Evolutionary conservation across 2,329 filamentous ascomycete genomes (phyloP).

Genomic region (Botrytis sinoallii): DNA sequence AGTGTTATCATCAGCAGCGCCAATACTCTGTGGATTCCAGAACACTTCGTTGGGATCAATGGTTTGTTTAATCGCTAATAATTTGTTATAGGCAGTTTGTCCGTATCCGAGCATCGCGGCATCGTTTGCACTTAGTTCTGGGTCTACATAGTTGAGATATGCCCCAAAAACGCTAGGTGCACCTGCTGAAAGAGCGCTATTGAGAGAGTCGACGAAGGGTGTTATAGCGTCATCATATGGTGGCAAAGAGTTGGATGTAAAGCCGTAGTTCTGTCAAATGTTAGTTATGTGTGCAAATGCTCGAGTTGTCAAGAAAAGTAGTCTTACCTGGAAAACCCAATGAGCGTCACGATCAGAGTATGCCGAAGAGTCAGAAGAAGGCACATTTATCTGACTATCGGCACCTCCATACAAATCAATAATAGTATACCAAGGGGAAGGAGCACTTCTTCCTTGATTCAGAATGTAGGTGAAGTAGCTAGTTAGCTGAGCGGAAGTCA

Average conservation of each 20-base stretch:
- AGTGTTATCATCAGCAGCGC: not conserved
- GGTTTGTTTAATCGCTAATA: conserved; percentile 15
- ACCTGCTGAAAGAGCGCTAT: conserved; percentile 23
- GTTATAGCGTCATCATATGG: conserved; percentile 14
- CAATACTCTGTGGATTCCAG: conserved; percentile 24
- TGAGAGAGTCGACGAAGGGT: conserved; percentile 19
- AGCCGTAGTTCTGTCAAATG: conserved; percentile 19
- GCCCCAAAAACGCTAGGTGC: conserved; percentile 23
- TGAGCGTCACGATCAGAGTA: conserved; percentile 23
- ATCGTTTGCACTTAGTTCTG: conserved; percentile 6
- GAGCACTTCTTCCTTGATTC: conserved; percentile 15
- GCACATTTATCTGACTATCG: conserved; percentile 21
- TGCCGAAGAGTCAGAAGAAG: conserved; percentile 10
- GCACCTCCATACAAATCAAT: conserved; percentile 23
- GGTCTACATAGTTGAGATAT: conserved; percentile 23
- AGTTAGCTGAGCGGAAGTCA: conserved; percentile 5
- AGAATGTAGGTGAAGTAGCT: conserved; percentile 19
- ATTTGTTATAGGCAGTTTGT: conserved; percentile 16
- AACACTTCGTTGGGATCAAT: conserved; percentile 20
- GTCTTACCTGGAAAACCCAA: conserved; percentile 22
- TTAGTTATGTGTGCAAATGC: not conserved
- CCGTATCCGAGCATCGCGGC: conserved; percentile 16
- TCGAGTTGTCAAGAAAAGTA: not conserved
- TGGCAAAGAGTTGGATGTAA: conserved; percentile 9
- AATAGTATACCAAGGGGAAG: conserved; percentile 18